A percentile compares a stretch with the other conserved stretches of the same genome.
These are phyloP conservation scores for Fusarium anthophilum DNA, from an alignment of 2,329 filamentous ascomycete genomes.

Conservation along the genomic window DNA sequence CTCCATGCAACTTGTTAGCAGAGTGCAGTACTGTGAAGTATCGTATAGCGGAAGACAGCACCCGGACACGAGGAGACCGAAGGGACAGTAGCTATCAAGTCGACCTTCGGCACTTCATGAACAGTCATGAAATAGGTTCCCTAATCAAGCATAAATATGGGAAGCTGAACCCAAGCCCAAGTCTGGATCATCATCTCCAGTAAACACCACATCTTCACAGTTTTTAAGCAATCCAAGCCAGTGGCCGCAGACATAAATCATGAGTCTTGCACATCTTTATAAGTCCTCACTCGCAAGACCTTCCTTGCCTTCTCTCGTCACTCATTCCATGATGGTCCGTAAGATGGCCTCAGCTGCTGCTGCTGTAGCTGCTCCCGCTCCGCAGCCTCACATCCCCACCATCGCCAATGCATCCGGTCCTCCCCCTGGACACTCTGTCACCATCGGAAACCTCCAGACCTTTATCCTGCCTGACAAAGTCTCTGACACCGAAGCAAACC, in stretches of 20 bases:
- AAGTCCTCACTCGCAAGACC: background rate
- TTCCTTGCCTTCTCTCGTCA: background rate
- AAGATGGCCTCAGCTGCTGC: background rate
- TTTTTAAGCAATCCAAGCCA: no score
- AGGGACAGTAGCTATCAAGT: background rate
- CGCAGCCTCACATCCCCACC: background rate
- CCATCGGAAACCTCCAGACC: slow-evolving; percentile 49
- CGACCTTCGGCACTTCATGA: background rate
- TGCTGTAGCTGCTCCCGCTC: background rate
- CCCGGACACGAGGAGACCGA: background rate
- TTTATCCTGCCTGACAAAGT: slow-evolving; percentile 53
- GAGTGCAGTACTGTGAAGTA: background rate
- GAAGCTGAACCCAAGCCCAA: background rate
- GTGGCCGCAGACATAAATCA: background rate
- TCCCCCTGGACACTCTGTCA: slow-evolving; percentile 42
- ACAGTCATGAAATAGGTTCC: no score
- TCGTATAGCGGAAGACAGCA: background rate
- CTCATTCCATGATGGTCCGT: background rate
- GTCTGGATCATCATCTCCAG: background rate
- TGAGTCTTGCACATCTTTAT: background rate
- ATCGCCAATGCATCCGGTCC: slow-evolving; percentile 20
- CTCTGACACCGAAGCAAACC: slow-evolving; percentile 47
- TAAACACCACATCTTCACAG: background rate
- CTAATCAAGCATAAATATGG: background rate
- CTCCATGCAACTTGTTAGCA: background rate